Evolutionary conservation across 768 basidiomycete species (phyloP).

Genomic region (Podaxis sp.): DNA sequence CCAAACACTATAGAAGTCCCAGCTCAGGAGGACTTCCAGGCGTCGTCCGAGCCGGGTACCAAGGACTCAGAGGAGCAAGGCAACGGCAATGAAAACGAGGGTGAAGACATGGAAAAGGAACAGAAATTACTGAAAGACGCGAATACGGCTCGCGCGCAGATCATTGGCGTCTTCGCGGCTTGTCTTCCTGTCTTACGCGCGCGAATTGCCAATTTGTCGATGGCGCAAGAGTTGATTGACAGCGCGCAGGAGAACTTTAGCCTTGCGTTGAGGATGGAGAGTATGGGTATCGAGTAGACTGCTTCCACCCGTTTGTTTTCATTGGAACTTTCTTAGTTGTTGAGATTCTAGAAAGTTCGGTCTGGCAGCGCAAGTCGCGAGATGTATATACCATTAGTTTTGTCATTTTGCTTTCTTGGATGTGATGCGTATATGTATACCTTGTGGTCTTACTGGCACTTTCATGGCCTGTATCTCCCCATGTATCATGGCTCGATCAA

Average conservation of each 20-base stretch:
- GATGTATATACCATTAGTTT: too few relatives aligned
- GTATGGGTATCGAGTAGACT: conserved; percentile 33
- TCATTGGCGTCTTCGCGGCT: conserved; percentile 40
- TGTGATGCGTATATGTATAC: too few relatives aligned
- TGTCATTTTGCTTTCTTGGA: too few relatives aligned
- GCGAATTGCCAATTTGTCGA: conserved; percentile 42
- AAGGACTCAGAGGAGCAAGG: background rate
- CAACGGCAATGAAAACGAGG: background rate
- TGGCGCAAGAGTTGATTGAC: conserved; percentile 50
- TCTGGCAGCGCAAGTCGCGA: too few relatives aligned
- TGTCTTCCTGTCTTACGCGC: conserved; percentile 48
- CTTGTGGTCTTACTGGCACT: too few relatives aligned
- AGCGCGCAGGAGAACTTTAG: conserved; percentile 49
- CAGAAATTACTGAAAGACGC: conserved; percentile 13
- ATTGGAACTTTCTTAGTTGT: background rate
- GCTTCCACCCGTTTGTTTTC: conserved; percentile 8
- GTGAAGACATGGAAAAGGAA: background rate
- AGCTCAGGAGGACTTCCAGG: background rate
- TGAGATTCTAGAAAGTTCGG: background rate
- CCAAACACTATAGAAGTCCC: background rate
- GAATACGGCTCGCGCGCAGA: conserved; percentile 35
- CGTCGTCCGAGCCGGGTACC: background rate
- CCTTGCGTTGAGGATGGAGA: conserved; percentile 46
- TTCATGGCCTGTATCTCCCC: too few relatives aligned
- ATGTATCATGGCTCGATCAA: too few relatives aligned